Evolutionary conservation across 176 grass and related monocot genomes (phyloP), one percentile per base, ranked within the genome.

Genomic region (Rhynchospora tenuis): DNA sequence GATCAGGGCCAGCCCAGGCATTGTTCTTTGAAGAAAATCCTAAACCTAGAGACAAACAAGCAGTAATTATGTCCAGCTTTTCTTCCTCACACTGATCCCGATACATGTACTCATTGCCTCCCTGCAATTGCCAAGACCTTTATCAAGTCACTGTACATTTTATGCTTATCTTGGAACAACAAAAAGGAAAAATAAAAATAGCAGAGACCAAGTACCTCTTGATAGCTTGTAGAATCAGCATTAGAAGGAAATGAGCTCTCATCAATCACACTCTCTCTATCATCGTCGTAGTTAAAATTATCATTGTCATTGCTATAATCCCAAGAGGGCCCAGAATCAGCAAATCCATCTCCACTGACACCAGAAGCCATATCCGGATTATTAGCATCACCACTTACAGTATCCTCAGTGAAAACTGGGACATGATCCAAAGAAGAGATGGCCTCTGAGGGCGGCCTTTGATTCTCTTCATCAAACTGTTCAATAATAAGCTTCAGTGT

Each of bases 1-100:
- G 96, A 78, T 98, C 93, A 9, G 93, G 96, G 79, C 96, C 96
- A 76, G 96, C 95, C 95, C 92, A 98, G n/a, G 96, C 93, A 93
- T 98, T 98, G 84, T 90, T 89, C 83, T 91, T 98, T 54, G 88
- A 91, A 83, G 89, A 86, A 78, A 92, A 88, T 56, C 89, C 88
- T 79, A 90, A 90, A 38, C 93, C 91, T 84, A 89, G 76, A 38
- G 90, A 93, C 84, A 98, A 91, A 64, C 95, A 91, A 84, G 87
- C 86, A 42, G 91, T 80, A 86, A 98, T 89, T 87, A 85, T 93
- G 20, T 93, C 91, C 7, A 89, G 48, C 42, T 88, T 95, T 78
- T 89, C 89, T n/a, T 91, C 89, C 38, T 58, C 82, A 88, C 70
- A 28, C 85, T 56, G 76, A 87, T 80, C 85, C 57, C 85, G 83